A percentile compares a stretch with the other conserved stretches of the same genome.
These are phyloP conservation scores for Fusarium praegraminearum DNA, from an alignment of 2,329 filamentous ascomycete genomes.

Conservation along the genomic window DNA sequence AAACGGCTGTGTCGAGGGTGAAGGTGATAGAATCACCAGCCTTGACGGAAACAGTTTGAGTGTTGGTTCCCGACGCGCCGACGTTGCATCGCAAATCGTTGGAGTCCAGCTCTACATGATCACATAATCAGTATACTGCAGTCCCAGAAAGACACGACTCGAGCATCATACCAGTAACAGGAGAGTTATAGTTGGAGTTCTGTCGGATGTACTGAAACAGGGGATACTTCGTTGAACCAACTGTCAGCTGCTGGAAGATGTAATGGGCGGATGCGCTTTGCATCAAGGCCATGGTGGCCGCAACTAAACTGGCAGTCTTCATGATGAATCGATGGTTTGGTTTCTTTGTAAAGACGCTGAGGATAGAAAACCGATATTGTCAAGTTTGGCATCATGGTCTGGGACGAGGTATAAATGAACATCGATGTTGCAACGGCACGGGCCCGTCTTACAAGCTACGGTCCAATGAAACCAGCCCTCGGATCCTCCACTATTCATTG, in stretches of 20 bases:
- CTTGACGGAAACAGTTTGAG: conserved; percentile 7
- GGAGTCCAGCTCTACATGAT: not conserved
- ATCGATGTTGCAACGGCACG: not conserved
- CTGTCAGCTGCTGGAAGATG: conserved; percentile 14
- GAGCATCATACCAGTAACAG: not conserved
- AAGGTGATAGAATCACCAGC: conserved; percentile 21
- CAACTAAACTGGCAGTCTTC: conserved; percentile 4
- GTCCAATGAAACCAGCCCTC: not conserved
- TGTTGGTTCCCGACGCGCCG: not conserved
- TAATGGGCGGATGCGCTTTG: conserved; percentile 17
- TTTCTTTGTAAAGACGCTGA: rapidly evolving
- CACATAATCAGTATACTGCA: rapidly evolving
- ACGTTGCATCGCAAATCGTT: conserved; percentile 22
- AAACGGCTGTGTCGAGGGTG: conserved; percentile 10
- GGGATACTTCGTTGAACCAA: conserved; percentile 8
- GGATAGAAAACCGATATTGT: not conserved
- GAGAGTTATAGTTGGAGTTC: conserved; percentile 26
- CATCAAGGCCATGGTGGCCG: not conserved
- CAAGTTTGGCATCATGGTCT: not conserved
- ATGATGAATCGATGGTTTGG: not conserved
- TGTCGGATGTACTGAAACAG: conserved; percentile 19
- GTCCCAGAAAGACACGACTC: rapidly evolving
- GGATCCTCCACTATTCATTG: not conserved
- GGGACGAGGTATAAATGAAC: conserved; percentile 4
- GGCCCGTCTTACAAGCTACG: rapidly evolving